phyloP scores from a whole-genome alignment of 2,329 filamentous ascomycete species.

The Cladosporium halotolerans region DNA sequence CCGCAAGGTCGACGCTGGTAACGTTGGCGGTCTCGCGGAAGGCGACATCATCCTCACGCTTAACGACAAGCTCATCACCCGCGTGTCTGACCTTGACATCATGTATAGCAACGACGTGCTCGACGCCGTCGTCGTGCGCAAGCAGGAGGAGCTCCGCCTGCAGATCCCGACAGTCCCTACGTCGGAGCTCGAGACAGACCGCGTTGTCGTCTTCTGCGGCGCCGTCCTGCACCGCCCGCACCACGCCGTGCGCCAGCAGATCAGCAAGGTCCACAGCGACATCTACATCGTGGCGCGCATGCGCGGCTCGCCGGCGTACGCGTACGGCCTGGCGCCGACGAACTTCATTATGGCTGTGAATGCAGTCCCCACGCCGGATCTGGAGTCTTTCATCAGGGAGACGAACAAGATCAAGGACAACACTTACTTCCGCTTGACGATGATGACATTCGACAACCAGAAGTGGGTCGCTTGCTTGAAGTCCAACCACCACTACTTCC shows the following conservation, averaged over 20 bases:
- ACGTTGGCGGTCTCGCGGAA: conserved; percentile 65
- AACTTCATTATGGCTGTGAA: conserved; percentile 98
- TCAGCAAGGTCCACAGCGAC: conserved; percentile 91
- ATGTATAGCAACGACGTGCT: conserved; percentile 88
- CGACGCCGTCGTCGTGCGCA: conserved; percentile 78
- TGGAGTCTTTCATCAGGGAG: conserved; percentile 72
- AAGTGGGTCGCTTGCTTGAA: conserved; percentile 99
- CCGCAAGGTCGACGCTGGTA: conserved; percentile 71
- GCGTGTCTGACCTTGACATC: conserved; percentile 84
- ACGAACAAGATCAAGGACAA: conserved; percentile 90
- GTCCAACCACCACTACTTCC: conserved; percentile 96
- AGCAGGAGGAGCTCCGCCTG: conserved; percentile 70
- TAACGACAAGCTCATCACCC: conserved; percentile 87
- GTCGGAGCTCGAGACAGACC: conserved; percentile 84
- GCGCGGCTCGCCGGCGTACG: conserved; percentile 75
- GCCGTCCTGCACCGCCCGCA: conserved; percentile 89
- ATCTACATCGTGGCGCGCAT: conserved; percentile 89
- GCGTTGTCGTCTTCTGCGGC: conserved; percentile 90
- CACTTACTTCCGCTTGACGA: conserved; percentile 92
- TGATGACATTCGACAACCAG: conserved; percentile 97
- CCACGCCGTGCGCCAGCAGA: conserved; percentile 94
- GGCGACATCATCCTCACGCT: conserved; percentile 88
- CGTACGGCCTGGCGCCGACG: conserved; percentile 87
- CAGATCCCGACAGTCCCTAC: conserved; percentile 80
- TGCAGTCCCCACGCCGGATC: conserved; percentile 72